These are phyloP conservation scores for Naganishia randhawae DNA, from an alignment of 768 basidiomycete genomes.

Conservation along the genomic window DNA sequence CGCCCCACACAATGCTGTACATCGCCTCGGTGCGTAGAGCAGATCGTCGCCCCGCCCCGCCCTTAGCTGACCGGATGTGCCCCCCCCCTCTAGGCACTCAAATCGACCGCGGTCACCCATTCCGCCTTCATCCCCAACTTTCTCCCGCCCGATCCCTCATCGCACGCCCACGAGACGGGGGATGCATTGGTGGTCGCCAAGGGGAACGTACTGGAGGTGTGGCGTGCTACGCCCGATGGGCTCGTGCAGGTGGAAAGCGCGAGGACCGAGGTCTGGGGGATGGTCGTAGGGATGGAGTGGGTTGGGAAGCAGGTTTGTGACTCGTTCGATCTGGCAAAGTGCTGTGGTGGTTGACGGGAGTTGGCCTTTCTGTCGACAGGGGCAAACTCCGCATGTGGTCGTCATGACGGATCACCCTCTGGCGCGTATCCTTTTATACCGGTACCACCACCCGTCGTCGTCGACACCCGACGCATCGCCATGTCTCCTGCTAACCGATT, in stretches of 20 bases:
- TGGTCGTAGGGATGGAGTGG: slow-evolving; percentile 40
- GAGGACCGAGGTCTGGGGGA: slow-evolving; percentile 47
- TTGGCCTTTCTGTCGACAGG: neutral
- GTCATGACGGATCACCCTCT: slow-evolving; percentile 44
- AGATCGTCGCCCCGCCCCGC: neutral
- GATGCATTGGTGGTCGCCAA: slow-evolving; percentile 40
- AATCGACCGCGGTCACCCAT: slow-evolving; percentile 44
- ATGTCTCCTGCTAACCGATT: slow-evolving; percentile 34
- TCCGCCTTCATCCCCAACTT: slow-evolving; percentile 33
- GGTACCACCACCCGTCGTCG: slow-evolving; percentile 27
- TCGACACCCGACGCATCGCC: neutral
- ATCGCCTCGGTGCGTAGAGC: slow-evolving; percentile 11
- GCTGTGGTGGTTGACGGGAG: neutral
- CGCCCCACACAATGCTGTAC: neutral
- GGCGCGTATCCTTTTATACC: slow-evolving; percentile 42
- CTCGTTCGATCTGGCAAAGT: too few relatives aligned
- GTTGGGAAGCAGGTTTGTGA: slow-evolving; percentile 38
- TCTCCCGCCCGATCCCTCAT: slow-evolving; percentile 30
- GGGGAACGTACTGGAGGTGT: slow-evolving; percentile 44
- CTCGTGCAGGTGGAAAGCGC: slow-evolving; percentile 32
- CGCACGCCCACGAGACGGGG: slow-evolving; percentile 17
- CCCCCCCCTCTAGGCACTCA: slow-evolving; percentile 36
- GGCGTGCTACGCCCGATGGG: slow-evolving; percentile 36
- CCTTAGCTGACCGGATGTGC: too few relatives aligned
- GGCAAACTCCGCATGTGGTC: slow-evolving; percentile 40